Evolutionary conservation across 768 basidiomycete genomes (phyloP), one percentile per base, ranked within the genome.

Genomic region (Coprinopsis marcescibilis): DNA sequence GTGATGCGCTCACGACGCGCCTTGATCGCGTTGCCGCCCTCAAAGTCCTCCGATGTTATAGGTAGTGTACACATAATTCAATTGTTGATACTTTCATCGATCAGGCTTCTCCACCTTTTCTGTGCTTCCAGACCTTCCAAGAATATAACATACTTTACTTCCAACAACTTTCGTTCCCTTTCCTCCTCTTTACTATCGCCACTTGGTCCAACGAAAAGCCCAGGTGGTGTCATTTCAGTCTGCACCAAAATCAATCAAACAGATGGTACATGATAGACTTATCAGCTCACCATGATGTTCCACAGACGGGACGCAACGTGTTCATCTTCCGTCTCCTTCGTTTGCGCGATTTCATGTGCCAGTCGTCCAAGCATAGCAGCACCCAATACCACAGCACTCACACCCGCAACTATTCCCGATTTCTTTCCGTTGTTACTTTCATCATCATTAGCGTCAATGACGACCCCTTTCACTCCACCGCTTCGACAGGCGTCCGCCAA

Each of bases 91-190:
- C 10, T 17, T 11, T 10, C 35, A 37, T 86, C 82, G 59, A 96
- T 85, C 59, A 88, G 75, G 53, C 69, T 68, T 51, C 89, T 77
- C 95, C 93, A 97, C 48, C 81, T 72, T 60, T 79, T 80, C 71
- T 99, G 96, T 33, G 91, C 83, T 13, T 90, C 86, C 38, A 96
- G 90, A 15, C 70, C 76, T 62, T 97, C 93, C 47, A 78, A 66
- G 70, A 97, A 98, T 58, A 97, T 93, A 62, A 78, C 82, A 66
- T 96, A 98, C 70, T 99, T 99, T 6, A 85, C 90, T 45, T 89
- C 81, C 42, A 98, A 68, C 38, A 98, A 62, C 58, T 71, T 83
- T 64, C 79, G 81, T 65, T 87, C 90, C 62, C 68, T 78, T 1
- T 62, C 51, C 3, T 75, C 72, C 24, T 15, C 26, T 15, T 37